Conservation (phyloP, 176 grass and related monocot species). For the bread wheat (Triticum aestivum) region DNA sequence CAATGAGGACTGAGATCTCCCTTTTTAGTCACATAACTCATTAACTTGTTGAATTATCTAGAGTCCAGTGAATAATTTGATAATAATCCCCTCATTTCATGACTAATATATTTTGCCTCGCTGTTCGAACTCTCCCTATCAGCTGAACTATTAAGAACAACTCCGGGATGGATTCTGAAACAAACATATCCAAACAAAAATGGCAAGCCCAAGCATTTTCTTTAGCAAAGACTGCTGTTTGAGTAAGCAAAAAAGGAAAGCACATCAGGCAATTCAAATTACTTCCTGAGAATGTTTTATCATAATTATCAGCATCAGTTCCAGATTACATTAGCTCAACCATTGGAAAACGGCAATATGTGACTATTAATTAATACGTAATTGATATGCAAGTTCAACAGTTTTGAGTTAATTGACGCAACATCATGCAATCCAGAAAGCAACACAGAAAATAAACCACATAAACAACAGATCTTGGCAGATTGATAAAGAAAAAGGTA, state of each 20-base stretch:
- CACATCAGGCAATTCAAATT: neutral
- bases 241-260: neutral
- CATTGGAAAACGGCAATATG: neutral
- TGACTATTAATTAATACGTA: neutral
- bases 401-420: no score
- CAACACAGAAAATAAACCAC: neutral
- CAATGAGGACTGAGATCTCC: neutral
- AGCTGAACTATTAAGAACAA: neutral
- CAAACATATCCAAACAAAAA: neutral
- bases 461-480: neutral
- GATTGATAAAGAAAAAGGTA: neutral
- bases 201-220: neutral
- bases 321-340: constrained; percentile 4
- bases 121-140: neutral
- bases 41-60: constrained; percentile 11
- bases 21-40: neutral
- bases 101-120: neutral
- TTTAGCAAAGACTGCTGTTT: constrained; percentile 1
- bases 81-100: neutral
- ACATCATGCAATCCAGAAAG: constrained; percentile 19
- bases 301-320: neutral
- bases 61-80: neutral
- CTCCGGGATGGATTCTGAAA: neutral
- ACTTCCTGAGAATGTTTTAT: neutral
- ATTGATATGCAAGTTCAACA: constrained; percentile 1